These are phyloP conservation scores for Coemansia sp. DNA, from an alignment of 192 early-diverging fungal genomes.

Conservation along the genomic window DNA sequence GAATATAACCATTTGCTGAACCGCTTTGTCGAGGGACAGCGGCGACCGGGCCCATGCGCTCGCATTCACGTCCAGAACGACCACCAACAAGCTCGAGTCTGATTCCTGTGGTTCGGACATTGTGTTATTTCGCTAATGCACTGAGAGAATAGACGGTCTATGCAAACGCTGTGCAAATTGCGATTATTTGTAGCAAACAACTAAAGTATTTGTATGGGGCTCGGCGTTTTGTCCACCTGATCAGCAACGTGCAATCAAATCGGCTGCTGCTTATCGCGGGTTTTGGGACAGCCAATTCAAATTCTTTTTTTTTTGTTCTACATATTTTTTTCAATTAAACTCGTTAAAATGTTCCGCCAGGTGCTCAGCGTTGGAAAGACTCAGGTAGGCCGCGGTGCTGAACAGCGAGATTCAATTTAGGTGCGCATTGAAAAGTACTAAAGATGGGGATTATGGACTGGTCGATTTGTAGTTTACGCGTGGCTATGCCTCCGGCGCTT, in stretches of 20 bases:
- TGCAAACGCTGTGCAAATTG: background rate
- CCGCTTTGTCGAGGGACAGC: slow-evolving; percentile 63
- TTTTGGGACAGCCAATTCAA: background rate
- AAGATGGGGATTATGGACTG: background rate
- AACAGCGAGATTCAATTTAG: background rate
- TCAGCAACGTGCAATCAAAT: background rate
- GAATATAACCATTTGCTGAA: slow-evolving; percentile 80
- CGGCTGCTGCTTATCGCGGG: background rate
- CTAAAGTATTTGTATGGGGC: background rate
- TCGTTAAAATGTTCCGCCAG: slow-evolving; percentile 44
- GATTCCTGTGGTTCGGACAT: slow-evolving; percentile 53
- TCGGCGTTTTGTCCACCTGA: background rate
- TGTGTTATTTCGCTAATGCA: background rate
- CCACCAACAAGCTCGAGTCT: slow-evolving; percentile 75
- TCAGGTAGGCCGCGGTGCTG: slow-evolving; percentile 36
- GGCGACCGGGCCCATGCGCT: slow-evolving; percentile 66
- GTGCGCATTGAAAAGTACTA: background rate
- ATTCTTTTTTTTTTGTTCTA: background rate
- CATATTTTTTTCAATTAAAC: background rate
- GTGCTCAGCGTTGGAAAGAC: slow-evolving; percentile 44
- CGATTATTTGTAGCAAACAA: background rate
- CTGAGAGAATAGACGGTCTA: too few relatives aligned
- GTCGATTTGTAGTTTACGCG: slow-evolving; percentile 56
- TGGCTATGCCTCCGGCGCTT: slow-evolving; percentile 58
- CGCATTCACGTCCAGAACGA: slow-evolving; percentile 82